Conservation (phyloP, 192 early-diverging fungal genomes). For the Thoreauomyces humboldtii region DNA sequence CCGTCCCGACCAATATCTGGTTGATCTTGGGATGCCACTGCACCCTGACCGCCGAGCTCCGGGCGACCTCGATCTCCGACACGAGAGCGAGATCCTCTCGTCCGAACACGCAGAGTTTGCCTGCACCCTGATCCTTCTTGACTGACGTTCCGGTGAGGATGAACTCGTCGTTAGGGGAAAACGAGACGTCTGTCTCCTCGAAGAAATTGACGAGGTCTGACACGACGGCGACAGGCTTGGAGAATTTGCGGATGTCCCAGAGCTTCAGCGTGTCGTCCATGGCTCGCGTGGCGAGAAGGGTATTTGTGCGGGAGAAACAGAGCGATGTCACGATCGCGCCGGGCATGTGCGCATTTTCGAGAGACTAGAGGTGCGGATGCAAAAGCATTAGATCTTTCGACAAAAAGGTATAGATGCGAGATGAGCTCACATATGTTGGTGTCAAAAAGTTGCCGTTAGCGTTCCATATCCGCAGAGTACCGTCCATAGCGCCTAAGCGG, state of each 20-base stretch:
- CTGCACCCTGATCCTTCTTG: conserved; percentile 66
- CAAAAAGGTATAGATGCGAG: background rate
- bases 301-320: conserved; percentile 64
- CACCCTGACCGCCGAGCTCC: conserved; percentile 60
- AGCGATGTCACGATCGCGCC: conserved; percentile 70
- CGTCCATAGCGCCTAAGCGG: conserved; percentile 63
- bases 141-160: conserved; percentile 77
- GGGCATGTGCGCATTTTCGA: conserved; percentile 69
- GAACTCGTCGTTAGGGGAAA: conserved; percentile 75
- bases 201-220: conserved; percentile 60
- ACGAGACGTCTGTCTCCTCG: conserved; percentile 76
- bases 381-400: background rate
- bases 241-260: conserved; percentile 85
- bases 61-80: conserved; percentile 47
- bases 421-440: conserved; percentile 58
- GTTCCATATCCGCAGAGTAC: conserved; percentile 75
- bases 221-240: conserved; percentile 57
- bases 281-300: conserved; percentile 69
- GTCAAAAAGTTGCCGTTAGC: conserved; percentile 59
- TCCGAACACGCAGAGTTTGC: conserved; percentile 67
- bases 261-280: conserved; percentile 89
- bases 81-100: conserved; percentile 55
- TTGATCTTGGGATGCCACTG: conserved; percentile 87
- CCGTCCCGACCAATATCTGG: conserved; percentile 80
- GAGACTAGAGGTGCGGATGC: conserved; percentile 25